Evolutionary conservation across 2,329 filamentous ascomycete genomes (phyloP), one percentile per base, ranked within the genome.

Genomic region (Calonectria multiphialidica): DNA sequence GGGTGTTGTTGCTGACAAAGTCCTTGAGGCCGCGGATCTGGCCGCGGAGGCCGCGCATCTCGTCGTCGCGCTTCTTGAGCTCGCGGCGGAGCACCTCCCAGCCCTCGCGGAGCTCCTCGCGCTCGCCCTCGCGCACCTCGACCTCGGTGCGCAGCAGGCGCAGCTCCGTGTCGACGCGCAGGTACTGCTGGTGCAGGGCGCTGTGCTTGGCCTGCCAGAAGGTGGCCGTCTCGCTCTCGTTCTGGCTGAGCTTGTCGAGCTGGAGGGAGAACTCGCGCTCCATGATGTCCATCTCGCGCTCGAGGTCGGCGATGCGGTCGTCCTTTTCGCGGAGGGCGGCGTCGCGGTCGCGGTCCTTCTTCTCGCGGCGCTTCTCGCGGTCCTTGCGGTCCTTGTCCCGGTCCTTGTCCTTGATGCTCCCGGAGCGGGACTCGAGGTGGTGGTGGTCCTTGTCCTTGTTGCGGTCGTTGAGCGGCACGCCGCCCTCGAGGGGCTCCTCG

Each of bases 1-100:
- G 86, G 12, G 92, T 93, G 74, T 90, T 90, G 25, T 88, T 90
- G 77, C 93, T 93, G 70, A 95, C 92, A 85, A 90, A 94, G 76
- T 91, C 91, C 86, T 95, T 95, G 71, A 95, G 84, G 2, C 92
- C 92, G 12, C 90, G 83, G 0, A 94, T 88, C 82, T 94, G 93
- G 3, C 86, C 85, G 66, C 89, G 83, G 72, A 93, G 82, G 61
- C 85, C 84, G 25, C 85, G 82, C 5, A 90, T 86, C 81, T 93
- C 90, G 28, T 89, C 88, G 66, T 93, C 90, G n/a, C 85, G 84
- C 64, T 83, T 84, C 18, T 83, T 81, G 13, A 90, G 76, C 72
- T 89, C 85, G 8, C 83, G 82, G 73, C 86, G 83, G 62, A 88
- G 81, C 71, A 84, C 82, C 57, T 88, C 88, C 82, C 86, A 88